Percentiles rank a stretch among this genome's conserved stretches.
Conservation (phyloP, 257 asterid genomes). For the Nicotiana benthamiana region DNA sequence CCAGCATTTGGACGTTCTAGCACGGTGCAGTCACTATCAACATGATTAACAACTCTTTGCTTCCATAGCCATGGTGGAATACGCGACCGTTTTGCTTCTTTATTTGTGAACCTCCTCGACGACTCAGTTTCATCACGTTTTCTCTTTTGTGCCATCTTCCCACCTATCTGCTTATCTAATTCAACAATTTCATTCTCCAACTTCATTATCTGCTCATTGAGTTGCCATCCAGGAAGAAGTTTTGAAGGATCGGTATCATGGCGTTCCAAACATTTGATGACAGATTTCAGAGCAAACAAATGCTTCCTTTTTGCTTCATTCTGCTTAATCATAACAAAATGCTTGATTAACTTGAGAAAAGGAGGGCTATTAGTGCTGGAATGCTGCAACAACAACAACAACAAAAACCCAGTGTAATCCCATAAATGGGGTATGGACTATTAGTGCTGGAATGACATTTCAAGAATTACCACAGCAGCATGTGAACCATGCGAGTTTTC, state of each 20-base stretch:
- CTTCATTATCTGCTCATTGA: slow-evolving; percentile 35
- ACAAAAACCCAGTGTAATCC: too few species aligned
- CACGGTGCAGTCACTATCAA: background rate
- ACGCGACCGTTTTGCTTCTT: slow-evolving; percentile 42
- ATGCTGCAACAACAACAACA: background rate
- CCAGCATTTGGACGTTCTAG: slow-evolving; percentile 8
- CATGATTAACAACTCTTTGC: slow-evolving; percentile 13
- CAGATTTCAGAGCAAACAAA: slow-evolving; percentile 42
- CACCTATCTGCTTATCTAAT: slow-evolving; percentile 9
- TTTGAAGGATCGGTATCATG: slow-evolving; percentile 52
- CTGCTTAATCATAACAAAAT: slow-evolving; percentile 29
- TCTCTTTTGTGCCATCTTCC: slow-evolving; percentile 40
- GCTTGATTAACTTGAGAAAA: slow-evolving; percentile 3
- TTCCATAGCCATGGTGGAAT: slow-evolving; percentile 25
- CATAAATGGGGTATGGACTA: background rate
- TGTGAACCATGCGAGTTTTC: slow-evolving; percentile 33
- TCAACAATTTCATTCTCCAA: slow-evolving; percentile 42
- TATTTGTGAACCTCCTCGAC: slow-evolving; percentile 27
- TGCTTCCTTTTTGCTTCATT: slow-evolving; percentile 56
- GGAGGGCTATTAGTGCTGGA: background rate
- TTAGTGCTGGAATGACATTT: background rate
- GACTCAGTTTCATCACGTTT: slow-evolving; percentile 38
- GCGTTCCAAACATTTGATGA: slow-evolving; percentile 45
- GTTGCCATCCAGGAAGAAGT: slow-evolving; percentile 70
- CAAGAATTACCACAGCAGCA: slow-evolving; percentile 33